Evolutionary conservation across 345 rosid genomes (phyloP).

Genomic region (Aegle marmelos): DNA sequence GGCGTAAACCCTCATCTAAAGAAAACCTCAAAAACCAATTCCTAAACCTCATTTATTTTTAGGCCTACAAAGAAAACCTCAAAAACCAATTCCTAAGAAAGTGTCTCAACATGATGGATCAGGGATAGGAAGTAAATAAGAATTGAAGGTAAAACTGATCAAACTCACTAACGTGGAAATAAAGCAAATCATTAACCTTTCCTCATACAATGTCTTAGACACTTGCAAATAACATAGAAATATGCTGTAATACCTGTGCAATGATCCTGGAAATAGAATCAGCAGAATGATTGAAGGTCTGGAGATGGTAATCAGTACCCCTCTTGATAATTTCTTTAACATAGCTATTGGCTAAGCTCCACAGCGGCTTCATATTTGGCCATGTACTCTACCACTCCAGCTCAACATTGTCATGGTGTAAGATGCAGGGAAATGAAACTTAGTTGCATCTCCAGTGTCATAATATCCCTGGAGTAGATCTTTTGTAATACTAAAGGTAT

Average conservation of each 20-base stretch:
- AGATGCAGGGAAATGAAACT: slow-evolving; percentile 82
- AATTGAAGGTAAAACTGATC: too few species aligned
- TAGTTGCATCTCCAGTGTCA: slow-evolving; percentile 94
- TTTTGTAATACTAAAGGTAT: slow-evolving; percentile 40
- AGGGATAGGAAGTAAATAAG: background rate
- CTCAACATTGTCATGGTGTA: slow-evolving; percentile 96
- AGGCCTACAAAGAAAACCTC: too few species aligned
- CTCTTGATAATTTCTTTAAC: slow-evolving; percentile 83
- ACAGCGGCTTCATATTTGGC: slow-evolving; percentile 87
- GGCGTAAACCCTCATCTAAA: too few species aligned
- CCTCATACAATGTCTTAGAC: background rate
- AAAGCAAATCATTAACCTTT: background rate
- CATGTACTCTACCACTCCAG: slow-evolving; percentile 89
- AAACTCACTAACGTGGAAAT: too few species aligned
- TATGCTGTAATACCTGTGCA: slow-evolving; percentile 46
- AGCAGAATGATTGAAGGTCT: slow-evolving; percentile 75
- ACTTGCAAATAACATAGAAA: background rate
- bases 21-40: too few species aligned
- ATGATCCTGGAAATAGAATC: slow-evolving; percentile 56
- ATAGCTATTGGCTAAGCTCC: slow-evolving; percentile 83
- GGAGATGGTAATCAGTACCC: slow-evolving; percentile 93
- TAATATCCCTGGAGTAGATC: slow-evolving; percentile 81
- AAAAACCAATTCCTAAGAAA: background rate
- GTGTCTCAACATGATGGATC: background rate
- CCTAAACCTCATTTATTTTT: too few species aligned